Evolutionary conservation across 805 yeast species (phyloP).

Genomic region (Suhomyces kilbournensis): DNA sequence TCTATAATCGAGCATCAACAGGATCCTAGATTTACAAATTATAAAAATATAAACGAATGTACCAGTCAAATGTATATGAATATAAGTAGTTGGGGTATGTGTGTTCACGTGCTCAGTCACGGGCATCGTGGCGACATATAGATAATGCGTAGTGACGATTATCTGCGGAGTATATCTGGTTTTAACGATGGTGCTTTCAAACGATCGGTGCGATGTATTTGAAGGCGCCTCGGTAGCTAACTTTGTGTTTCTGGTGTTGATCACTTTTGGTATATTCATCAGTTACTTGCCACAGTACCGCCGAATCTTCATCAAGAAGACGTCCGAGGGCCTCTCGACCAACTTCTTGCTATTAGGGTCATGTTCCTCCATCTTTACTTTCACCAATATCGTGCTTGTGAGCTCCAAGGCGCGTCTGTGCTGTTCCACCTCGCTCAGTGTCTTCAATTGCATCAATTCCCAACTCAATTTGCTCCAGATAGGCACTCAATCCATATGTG

Average conservation of each 20-base stretch:
- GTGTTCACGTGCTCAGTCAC: neutral
- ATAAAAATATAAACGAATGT: too few species aligned
- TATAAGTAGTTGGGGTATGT: too few species aligned
- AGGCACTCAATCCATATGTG: slow-evolving; percentile 58
- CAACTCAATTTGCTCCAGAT: slow-evolving; percentile 68
- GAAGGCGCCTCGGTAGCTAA: slow-evolving; percentile 49
- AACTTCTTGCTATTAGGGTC: slow-evolving; percentile 68
- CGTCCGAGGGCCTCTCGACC: slow-evolving; percentile 79
- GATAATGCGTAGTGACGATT: neutral
- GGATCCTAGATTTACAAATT: too few species aligned
- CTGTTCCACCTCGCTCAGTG: slow-evolving; percentile 43
- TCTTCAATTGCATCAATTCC: slow-evolving; percentile 63
- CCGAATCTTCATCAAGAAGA: slow-evolving; percentile 51
- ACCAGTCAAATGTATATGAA: too few species aligned
- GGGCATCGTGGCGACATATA: neutral
- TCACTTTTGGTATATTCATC: slow-evolving; percentile 64
- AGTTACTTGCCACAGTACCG: slow-evolving; percentile 78
- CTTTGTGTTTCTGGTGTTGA: slow-evolving; percentile 47
- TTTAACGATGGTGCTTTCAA: neutral
- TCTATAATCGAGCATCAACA: too few species aligned
- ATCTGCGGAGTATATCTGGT: too few species aligned
- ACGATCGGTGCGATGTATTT: slow-evolving; percentile 37
- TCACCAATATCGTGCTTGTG: slow-evolving; percentile 62
- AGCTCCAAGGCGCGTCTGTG: slow-evolving; percentile 62
- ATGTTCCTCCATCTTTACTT: slow-evolving; percentile 62